A percentile compares a stretch with the other conserved stretches of the same genome.
Conservation (phyloP, 176 grass and related monocot genomes). For the Alloteropsis semialata region DNA sequence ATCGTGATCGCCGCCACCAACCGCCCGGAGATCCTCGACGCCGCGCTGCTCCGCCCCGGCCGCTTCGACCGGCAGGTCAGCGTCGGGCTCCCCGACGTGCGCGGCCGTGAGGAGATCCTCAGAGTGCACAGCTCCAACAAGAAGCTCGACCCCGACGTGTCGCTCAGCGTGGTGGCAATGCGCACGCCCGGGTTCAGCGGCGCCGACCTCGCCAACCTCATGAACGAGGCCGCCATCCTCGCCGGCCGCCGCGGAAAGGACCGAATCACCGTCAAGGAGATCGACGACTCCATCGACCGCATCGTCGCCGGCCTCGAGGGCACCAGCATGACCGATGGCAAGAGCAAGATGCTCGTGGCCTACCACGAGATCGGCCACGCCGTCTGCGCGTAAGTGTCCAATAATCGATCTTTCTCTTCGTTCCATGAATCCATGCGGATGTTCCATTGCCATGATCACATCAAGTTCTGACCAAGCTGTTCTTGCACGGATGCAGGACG, state of each 20-base stretch:
- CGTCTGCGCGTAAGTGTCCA: slow-evolving; percentile 69
- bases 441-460: neutral
- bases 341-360: slow-evolving; percentile 74
- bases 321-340: slow-evolving; percentile 73
- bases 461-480: neutral
- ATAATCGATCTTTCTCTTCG: neutral
- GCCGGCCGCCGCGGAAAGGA: slow-evolving; percentile 68
- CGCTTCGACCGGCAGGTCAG: slow-evolving; percentile 72
- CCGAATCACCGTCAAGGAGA: slow-evolving; percentile 60
- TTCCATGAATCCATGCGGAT: neutral
- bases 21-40: slow-evolving; percentile 73
- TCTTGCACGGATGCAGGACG: slow-evolving; percentile 30
- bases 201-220: slow-evolving; percentile 79
- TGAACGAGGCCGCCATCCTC: slow-evolving; percentile 93
- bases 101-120: slow-evolving; percentile 80
- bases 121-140: slow-evolving; percentile 68
- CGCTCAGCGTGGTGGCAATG: slow-evolving; percentile 69
- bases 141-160: slow-evolving; percentile 66
- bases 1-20: slow-evolving; percentile 79
- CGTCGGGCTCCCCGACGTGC: slow-evolving; percentile 66
- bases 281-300: slow-evolving; percentile 80
- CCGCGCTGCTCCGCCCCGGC: slow-evolving; percentile 64
- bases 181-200: slow-evolving; percentile 84
- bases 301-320: slow-evolving; percentile 84
- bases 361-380: slow-evolving; percentile 94